A percentile compares a stretch with the other conserved stretches of the same genome.
phyloP scores from a whole-genome alignment of 225 moss, liverwort and hornwort species.

The Lunularia cruciata region DNA sequence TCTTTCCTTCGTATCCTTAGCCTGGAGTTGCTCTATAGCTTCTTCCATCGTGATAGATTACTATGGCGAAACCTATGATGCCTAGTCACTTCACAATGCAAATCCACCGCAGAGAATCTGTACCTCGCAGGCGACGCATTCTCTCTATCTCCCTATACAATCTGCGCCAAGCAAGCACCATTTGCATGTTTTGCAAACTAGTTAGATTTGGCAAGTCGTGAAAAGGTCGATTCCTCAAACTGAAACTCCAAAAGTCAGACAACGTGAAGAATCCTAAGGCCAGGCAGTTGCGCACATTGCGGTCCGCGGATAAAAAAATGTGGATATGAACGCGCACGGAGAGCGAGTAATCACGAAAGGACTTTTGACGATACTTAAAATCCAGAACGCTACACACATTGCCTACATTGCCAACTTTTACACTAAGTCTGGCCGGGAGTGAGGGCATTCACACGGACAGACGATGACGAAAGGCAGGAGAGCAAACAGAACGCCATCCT shows the following conservation, averaged over 20 bases:
- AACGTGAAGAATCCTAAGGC: background rate
- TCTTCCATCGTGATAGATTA: constrained; percentile 63
- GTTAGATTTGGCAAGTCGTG: background rate
- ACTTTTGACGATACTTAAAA: background rate
- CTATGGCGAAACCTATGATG: background rate
- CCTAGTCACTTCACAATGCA: constrained; percentile 21
- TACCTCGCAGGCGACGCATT: constrained; percentile 10
- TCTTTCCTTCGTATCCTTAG: constrained; percentile 94
- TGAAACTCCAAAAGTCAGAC: background rate
- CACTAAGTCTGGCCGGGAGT: background rate
- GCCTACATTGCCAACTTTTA: background rate
- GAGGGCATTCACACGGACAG: background rate
- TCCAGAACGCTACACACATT: background rate
- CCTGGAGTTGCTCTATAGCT: constrained; percentile 83
- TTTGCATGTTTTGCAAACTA: background rate
- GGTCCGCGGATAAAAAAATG: background rate
- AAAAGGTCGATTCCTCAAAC: background rate
- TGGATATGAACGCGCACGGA: background rate
- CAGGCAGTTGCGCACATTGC: background rate
- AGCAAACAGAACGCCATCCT: background rate
- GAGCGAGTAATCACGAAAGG: background rate
- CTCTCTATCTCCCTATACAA: background rate
- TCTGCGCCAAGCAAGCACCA: constrained; percentile 17
- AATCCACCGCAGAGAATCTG: constrained; percentile 18
- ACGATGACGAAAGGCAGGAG: background rate